These are phyloP conservation scores for Aquanectria penicillioides DNA, from an alignment of 2,329 filamentous ascomycete species.

Conservation along the genomic window DNA sequence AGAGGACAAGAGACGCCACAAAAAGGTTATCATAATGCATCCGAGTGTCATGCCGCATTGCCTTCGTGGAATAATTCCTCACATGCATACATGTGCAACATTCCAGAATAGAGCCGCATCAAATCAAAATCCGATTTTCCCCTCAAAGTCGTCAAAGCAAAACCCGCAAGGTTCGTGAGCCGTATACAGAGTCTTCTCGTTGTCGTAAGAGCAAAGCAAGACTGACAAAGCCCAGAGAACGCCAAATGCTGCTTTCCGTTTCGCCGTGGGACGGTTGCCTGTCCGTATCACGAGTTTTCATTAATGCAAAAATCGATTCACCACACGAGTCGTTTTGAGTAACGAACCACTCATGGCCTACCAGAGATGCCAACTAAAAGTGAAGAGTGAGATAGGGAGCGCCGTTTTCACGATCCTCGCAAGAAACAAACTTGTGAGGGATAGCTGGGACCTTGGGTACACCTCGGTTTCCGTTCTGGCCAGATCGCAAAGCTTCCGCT, in stretches of 20 bases:
- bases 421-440: conserved; percentile 52
- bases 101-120: conserved; percentile 23
- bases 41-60: conserved; percentile 35
- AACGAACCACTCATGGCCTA: background rate
- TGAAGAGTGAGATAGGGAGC: conserved; percentile 45
- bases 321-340: background rate
- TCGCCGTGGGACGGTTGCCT: too few species aligned
- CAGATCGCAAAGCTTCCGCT: conserved; percentile 49
- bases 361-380: conserved; percentile 28
- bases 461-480: conserved; percentile 58
- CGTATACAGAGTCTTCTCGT: conserved; percentile 30
- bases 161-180: conserved; percentile 28
- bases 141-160: conserved; percentile 27
- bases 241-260: too few species aligned
- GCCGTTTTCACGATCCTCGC: conserved; percentile 48
- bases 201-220: conserved; percentile 16
- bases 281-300: too few species aligned
- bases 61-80: conserved; percentile 34
- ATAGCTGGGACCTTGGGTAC: conserved; percentile 57
- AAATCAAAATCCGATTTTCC: conserved; percentile 14
- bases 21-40: conserved; percentile 25
- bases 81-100: conserved; percentile 33
- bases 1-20: background rate
- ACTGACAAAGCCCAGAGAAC: conserved; percentile 5
- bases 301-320: too few species aligned